phyloP scores from a whole-genome alignment of 768 basidiomycete genomes.

The Trametes cingulata region DNA sequence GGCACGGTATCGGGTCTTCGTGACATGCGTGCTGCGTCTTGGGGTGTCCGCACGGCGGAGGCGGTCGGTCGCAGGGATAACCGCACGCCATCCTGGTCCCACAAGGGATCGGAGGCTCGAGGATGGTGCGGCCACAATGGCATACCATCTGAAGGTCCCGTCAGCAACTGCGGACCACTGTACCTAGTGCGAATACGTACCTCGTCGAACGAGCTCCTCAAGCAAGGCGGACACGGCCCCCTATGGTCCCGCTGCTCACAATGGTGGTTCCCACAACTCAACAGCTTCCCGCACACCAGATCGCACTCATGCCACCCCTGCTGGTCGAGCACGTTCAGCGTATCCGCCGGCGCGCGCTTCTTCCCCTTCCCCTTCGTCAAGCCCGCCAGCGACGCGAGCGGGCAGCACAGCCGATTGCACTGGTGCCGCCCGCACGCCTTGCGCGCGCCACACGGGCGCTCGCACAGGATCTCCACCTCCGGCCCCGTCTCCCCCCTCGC shows the following conservation, averaged over 20 bases:
- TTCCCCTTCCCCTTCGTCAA: constrained; percentile 61
- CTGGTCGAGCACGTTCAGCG: constrained; percentile 51
- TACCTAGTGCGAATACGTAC: constrained; percentile 37
- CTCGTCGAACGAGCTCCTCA: constrained; percentile 92
- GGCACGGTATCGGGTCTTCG: constrained; percentile 66
- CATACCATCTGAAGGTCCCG: constrained; percentile 60
- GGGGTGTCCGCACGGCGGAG: constrained; percentile 81
- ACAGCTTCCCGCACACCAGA: constrained; percentile 69
- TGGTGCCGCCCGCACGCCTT: constrained; percentile 86
- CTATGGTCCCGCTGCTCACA: constrained; percentile 84
- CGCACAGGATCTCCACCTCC: constrained; percentile 69
- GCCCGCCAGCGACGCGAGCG: constrained; percentile 65
- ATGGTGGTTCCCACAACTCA: constrained; percentile 74
- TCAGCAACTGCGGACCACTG: neutral
- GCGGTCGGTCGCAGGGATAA: constrained; percentile 75
- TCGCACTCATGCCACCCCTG: constrained; percentile 85
- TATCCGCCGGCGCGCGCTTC: constrained; percentile 40
- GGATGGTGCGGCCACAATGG: constrained; percentile 79
- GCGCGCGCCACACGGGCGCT: constrained; percentile 73
- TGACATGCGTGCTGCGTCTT: constrained; percentile 81
- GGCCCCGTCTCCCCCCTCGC: constrained; percentile 20
- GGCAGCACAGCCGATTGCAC: constrained; percentile 86
- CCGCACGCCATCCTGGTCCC: constrained; percentile 77
- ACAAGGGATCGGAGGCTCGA: constrained; percentile 89
- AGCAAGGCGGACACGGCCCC: constrained; percentile 79